Base-by-base conservation (phyloP, 441 rosid genomes). In the Aleurites moluccanus region DNA sequence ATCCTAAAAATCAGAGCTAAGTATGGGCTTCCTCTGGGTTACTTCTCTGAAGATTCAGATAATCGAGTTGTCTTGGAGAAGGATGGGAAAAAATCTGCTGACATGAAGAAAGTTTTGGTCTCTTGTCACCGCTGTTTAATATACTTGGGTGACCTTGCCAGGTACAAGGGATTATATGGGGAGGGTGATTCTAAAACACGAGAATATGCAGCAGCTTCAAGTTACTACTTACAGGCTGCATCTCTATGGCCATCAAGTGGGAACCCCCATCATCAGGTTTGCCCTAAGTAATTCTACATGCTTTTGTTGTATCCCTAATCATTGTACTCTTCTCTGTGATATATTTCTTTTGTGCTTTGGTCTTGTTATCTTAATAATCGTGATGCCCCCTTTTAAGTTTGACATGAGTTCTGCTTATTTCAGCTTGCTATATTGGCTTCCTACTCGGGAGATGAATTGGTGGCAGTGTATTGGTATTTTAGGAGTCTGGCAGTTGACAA, bases 261-360 rank as follows among this genome's bases (percentile, higher is more conserved):
- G 74, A 95, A 95, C 69, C 97, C 99, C 61, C 99, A 95, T 84
- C 97, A 95, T 83, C 99, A 95, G 97, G 99, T 94, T 82, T 75
- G 76, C 42, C 30, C 33, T 77, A 52, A 62, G 47, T 74, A 0
- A 23, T 5, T 27, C 35, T 14, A 33, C 20, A 57, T 57, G 15
- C 62, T 10, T 14, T 9, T 69, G 13, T 27, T 42, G 0, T 40
- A 33, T 55, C 3, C 18, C 25, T 49, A 21, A 7, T 5, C 0
- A 9, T 52, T n/a, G 35, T n/a, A 20, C 14, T 35, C 47, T 23
- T 13, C 42, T 21, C 2, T 67, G 20, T 64, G 15, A 35, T 50
- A 5, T 25, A 18, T 72, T 53, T 73, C 45, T 55, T 67, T 6
- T 60, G 30, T 78, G 49, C 7, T 59, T 44, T 74, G 10, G 23